These are phyloP conservation scores for Aspergillus carlsbadensis DNA, from an alignment of 495 filamentous ascomycete species.

Conservation along the genomic window DNA sequence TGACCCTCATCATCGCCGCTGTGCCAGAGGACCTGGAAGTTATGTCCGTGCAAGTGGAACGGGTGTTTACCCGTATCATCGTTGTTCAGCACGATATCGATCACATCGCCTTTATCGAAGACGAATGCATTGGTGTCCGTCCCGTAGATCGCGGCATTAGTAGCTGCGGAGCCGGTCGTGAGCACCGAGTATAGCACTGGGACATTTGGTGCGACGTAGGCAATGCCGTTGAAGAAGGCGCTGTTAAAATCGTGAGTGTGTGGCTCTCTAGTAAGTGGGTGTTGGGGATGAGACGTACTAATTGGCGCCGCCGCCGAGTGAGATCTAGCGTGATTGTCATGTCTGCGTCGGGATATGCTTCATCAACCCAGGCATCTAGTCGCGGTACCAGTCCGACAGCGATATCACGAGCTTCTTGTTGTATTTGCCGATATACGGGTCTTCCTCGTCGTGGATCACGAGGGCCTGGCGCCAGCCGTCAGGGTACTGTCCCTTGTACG, in stretches of 20 bases:
- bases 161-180: conserved; percentile 58
- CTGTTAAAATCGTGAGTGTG: no score
- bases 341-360: no score
- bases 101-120: conserved; percentile 62
- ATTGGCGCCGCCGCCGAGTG: conserved; percentile 30
- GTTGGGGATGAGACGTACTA: conserved; percentile 12
- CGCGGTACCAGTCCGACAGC: conserved; percentile 61
- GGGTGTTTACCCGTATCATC: conserved; percentile 71
- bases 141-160: conserved; percentile 69
- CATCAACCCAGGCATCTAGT: conserved; percentile 42
- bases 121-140: conserved; percentile 67
- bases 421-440: conserved; percentile 57
- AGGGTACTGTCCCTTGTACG: conserved; percentile 54
- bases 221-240: conserved; percentile 80
- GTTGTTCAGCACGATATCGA: conserved; percentile 84
- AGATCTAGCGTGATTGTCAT: not conserved
- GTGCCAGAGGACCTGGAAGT: conserved; percentile 64
- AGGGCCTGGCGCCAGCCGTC: conserved; percentile 68
- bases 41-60: conserved; percentile 87
- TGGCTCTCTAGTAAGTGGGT: no score
- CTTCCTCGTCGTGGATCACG: conserved; percentile 62
- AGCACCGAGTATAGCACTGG: conserved; percentile 78
- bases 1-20: conserved; percentile 33
- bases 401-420: conserved; percentile 58
- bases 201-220: conserved; percentile 71